These are phyloP conservation scores for Dalbergia oliveri DNA, from an alignment of 306 rosid genomes.

Conservation along the genomic window DNA sequence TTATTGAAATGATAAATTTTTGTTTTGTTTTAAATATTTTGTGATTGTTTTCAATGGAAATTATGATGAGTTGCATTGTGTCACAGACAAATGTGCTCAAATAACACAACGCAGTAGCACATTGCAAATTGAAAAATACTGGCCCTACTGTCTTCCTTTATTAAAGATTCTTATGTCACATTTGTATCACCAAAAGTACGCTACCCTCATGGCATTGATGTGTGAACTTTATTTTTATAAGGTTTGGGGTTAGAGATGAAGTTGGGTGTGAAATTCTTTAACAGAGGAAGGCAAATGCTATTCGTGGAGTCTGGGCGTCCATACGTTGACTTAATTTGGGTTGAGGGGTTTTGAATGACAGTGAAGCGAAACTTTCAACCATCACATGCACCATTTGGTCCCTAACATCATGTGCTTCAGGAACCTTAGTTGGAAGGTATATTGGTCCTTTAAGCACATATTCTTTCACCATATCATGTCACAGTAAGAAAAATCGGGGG, in stretches of 20 bases:
- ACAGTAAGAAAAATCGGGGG: slow-evolving; percentile 37
- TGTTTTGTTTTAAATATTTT: too few species aligned
- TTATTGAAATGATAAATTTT: too few species aligned
- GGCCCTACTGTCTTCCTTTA: slow-evolving; percentile 43
- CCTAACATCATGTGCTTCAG: slow-evolving; percentile 66
- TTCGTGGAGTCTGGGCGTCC: slow-evolving; percentile 57
- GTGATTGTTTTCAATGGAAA: too few species aligned
- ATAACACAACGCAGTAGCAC: too few species aligned
- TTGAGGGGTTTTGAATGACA: slow-evolving; percentile 40
- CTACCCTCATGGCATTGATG: slow-evolving; percentile 38
- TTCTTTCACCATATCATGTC: slow-evolving; percentile 59
- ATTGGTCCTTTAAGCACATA: slow-evolving; percentile 46
- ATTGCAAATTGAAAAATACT: slow-evolving; percentile 14
- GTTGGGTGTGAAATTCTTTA: slow-evolving; percentile 51
- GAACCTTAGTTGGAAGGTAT: slow-evolving; percentile 49
- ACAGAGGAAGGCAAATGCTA: slow-evolving; percentile 41
- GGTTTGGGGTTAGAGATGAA: slow-evolving; percentile 30
- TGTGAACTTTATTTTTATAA: slow-evolving; percentile 37
- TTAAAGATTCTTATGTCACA: slow-evolving; percentile 40
- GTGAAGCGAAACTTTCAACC: slow-evolving; percentile 49
- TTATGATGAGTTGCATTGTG: too few species aligned
- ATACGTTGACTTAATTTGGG: slow-evolving; percentile 38
- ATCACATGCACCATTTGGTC: slow-evolving; percentile 67
- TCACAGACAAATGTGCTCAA: too few species aligned
- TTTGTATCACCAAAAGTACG: slow-evolving; percentile 19